Evolutionary conservation across 208 protist genomes (phyloP).

Genomic region (Tritrichomonas musculus): DNA sequence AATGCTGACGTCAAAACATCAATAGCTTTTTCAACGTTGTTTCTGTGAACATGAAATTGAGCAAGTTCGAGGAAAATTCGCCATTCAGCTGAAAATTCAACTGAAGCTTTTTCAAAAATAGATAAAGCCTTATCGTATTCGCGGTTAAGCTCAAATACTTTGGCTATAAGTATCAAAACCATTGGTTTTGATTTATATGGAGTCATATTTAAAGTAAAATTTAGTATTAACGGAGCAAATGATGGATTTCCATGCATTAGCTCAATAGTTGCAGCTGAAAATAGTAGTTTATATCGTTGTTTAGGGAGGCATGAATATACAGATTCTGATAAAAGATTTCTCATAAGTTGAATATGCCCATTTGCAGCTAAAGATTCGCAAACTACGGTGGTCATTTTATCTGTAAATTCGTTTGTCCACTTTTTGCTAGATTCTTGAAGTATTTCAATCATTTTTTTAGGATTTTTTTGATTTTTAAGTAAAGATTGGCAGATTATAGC

Average conservation of each 20-base stretch:
- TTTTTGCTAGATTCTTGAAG: neutral
- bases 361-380: neutral
- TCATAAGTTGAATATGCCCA: neutral
- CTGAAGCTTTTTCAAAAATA: neutral
- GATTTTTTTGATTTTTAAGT: neutral
- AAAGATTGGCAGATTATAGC: neutral
- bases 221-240: neutral
- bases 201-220: neutral
- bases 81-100: neutral
- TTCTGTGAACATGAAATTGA: neutral
- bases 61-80: neutral
- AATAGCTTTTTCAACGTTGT: constrained; percentile 44
- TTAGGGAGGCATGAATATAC: neutral
- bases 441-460: neutral
- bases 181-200: neutral
- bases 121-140: neutral
- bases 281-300: neutral
- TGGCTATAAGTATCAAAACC: neutral
- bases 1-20: constrained; percentile 55
- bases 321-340: neutral
- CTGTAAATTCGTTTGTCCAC: neutral
- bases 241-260: neutral
- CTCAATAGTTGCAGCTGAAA: neutral
- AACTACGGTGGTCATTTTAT: neutral
- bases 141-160: neutral